Base-by-base conservation (phyloP, 140 eudicot species). In the Bidens hawaiensis region DNA sequence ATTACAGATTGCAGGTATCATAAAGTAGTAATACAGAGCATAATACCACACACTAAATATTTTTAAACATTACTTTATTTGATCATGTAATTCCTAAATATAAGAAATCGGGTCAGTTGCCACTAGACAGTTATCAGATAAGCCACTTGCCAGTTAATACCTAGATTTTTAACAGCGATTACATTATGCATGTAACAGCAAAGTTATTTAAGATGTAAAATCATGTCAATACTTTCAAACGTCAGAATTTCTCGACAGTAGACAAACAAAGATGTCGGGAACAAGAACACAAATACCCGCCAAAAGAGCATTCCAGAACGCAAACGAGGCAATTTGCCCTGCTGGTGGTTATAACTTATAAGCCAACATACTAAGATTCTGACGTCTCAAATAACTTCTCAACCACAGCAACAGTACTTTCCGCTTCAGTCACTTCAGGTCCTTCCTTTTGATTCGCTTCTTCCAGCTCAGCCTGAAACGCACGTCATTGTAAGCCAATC, bases 361-460 rank as follows among this genome's bases (percentile, higher is more conserved):
- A 18, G 10, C 48, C 13, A 7, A 17, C 57, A 33, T 34, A 64
- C 73, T 82, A 82, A 42, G 60, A 68, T 50, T 79, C 80, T 6
- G 74, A 62, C 45, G 75, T 46, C 56, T 85, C 77, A 25, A 86
- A 67, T 36, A 89, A 72, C 71, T 82, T 82, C 43, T 87, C 96
- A 41, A 80, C 53, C 62, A 87, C 95, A 47, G 80, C 73, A 55
- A 91, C 59, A 15, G 77, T 72, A 77, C 57, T 79, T 69, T 76
- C 80, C 69, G 98, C 98, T 61, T 91, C 96, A 52, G 74, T 81
- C 25, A 91, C 70, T 65, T 91, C 98, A 19, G 83, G 71, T 40
- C 96, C 96, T 69, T 77, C 89, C 49, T 79, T 86, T 67, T 82
- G 78, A 45, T 78, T 70, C n/a, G 79, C 78, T 65, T 91, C 96